Conservation (phyloP, 2,329 filamentous ascomycete genomes). For the Verticillium nubilum region DNA sequence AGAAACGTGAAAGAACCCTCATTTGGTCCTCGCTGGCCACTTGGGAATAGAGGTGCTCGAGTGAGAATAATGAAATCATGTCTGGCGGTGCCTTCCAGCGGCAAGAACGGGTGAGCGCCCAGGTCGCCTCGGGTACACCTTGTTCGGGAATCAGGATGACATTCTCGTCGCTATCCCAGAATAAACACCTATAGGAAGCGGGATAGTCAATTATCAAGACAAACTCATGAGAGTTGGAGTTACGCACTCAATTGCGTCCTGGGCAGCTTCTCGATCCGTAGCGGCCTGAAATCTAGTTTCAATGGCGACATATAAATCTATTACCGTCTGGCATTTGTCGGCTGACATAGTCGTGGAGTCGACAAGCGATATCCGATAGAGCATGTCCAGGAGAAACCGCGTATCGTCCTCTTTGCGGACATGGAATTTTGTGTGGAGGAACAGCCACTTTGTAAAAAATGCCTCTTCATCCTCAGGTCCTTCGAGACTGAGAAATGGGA, state of each 20-base stretch:
- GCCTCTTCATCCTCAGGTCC: neutral
- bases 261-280: neutral
- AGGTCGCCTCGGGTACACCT: neutral
- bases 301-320: neutral
- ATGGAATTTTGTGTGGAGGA: neutral
- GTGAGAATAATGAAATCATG: neutral
- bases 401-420: slow-evolving; percentile 2
- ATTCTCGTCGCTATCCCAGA: neutral
- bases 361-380: neutral
- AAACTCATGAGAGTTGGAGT: neutral
- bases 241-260: neutral
- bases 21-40: neutral
- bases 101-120: neutral
- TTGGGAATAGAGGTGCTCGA: slow-evolving; percentile 3
- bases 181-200: neutral
- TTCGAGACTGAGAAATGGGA: slow-evolving; percentile 7
- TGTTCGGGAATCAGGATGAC: neutral
- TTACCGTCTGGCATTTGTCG: neutral
- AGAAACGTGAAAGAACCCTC: neutral
- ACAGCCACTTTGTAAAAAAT: slow-evolving; percentile 4
- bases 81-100: neutral
- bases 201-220: neutral
- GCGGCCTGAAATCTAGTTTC: neutral
- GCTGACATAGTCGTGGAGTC: neutral
- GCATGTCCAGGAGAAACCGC: slow-evolving; percentile 3